Conservation (phyloP, 257 asterid genomes). For the Solanum tacnaense region DNA sequence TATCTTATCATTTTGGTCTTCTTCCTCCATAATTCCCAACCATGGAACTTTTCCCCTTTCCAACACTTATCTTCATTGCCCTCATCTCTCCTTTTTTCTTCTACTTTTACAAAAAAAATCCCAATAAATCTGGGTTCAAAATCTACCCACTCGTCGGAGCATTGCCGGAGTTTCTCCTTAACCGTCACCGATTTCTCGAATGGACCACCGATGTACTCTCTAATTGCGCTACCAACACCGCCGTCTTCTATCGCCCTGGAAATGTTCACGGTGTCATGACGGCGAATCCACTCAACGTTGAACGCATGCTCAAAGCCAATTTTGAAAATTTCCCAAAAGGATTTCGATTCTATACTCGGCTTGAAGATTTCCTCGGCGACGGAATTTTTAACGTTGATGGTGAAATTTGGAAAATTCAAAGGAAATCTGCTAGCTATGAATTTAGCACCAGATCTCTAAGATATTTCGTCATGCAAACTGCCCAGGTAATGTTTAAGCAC, state of each 20-base stretch:
- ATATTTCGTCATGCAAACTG: conserved; percentile 59
- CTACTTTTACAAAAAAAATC: background rate
- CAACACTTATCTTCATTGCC: conserved; percentile 12
- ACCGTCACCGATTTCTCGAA: conserved; percentile 87
- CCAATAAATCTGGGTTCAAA: conserved; percentile 31
- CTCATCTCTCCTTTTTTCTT: conserved; percentile 8
- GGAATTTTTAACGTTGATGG: conserved; percentile 80
- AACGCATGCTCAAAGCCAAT: conserved; percentile 61
- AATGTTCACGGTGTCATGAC: conserved; percentile 60
- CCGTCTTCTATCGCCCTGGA: conserved; percentile 73
- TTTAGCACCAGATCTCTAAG: conserved; percentile 80
- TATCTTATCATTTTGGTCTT: background rate
- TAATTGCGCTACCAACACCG: conserved; percentile 38
- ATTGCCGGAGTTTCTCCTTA: conserved; percentile 57
- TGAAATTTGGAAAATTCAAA: conserved; percentile 55
- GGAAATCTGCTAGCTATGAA: conserved; percentile 83
- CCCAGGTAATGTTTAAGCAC: background rate
- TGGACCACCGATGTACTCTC: conserved; percentile 58
- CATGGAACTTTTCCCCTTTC: conserved; percentile 22
- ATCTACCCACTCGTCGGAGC: conserved; percentile 57
- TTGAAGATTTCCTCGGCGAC: conserved; percentile 61
- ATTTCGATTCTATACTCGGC: conserved; percentile 32
- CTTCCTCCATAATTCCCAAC: background rate
- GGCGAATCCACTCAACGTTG: conserved; percentile 57
- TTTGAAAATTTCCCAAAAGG: conserved; percentile 85